Evolutionary conservation across 148 eudicot species (phyloP).

Genomic region (Spergularia bocconei): DNA sequence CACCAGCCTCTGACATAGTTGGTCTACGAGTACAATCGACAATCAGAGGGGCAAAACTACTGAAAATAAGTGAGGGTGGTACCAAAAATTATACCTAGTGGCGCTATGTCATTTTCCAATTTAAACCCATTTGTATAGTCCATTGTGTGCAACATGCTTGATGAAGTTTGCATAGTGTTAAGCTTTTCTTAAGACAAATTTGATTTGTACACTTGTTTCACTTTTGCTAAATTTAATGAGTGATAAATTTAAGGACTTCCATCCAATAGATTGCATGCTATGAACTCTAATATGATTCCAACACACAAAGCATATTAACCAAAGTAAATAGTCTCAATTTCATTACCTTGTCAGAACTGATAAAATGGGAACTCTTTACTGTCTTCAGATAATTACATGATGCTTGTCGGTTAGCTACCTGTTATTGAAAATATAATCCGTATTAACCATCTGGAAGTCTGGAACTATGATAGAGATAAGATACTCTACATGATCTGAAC

Average conservation of each 20-base stretch:
- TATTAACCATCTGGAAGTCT: neutral
- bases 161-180: no score
- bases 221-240: neutral
- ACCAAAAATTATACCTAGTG: no score
- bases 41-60: no score
- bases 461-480: neutral
- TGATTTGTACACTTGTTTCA: neutral
- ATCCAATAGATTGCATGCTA: neutral
- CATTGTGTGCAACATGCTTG: no score
- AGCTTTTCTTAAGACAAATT: no score
- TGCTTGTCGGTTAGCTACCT: slow-evolving; percentile 76
- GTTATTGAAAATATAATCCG: slow-evolving; percentile 11
- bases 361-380: slow-evolving; percentile 76
- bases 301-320: no score
- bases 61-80: no score
- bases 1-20: no score
- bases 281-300: neutral
- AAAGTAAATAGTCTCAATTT: neutral
- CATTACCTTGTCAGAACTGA: slow-evolving; percentile 84
- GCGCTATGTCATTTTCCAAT: neutral
- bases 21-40: no score
- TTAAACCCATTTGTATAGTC: neutral
- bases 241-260: neutral
- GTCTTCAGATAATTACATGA: slow-evolving; percentile 60
- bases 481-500: neutral